A percentile compares a stretch with the other conserved stretches of the same genome.
Conservation (phyloP, 2,329 filamentous ascomycete genomes). For the Chaetomium sp. region DNA sequence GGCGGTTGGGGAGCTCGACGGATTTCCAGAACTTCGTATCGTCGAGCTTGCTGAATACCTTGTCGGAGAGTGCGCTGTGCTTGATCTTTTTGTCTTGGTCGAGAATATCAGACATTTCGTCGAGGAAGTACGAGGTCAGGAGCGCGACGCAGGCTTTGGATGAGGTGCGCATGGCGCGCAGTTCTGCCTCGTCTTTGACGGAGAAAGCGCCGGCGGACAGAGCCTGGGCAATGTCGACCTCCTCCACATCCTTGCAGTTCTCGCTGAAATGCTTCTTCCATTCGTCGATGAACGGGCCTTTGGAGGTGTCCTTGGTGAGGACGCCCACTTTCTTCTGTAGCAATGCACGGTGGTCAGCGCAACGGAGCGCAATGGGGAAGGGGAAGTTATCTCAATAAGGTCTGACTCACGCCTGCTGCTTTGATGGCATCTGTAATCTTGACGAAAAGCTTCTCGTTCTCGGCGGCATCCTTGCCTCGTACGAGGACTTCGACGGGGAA, state of each 20-base stretch:
- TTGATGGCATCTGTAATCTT: slow-evolving; percentile 84
- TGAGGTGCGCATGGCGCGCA: slow-evolving; percentile 88
- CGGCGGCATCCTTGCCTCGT: slow-evolving; percentile 81
- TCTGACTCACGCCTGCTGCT: slow-evolving; percentile 64
- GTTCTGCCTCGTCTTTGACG: slow-evolving; percentile 89
- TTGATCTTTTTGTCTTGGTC: slow-evolving; percentile 97
- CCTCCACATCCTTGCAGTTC: slow-evolving; percentile 76
- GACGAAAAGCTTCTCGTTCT: slow-evolving; percentile 85
- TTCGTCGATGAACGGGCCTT: slow-evolving; percentile 87
- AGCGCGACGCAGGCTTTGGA: slow-evolving; percentile 90
- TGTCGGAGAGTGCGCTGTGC: slow-evolving; percentile 77
- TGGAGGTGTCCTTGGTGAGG: slow-evolving; percentile 74
- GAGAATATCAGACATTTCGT: slow-evolving; percentile 94
- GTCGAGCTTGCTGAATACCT: slow-evolving; percentile 86
- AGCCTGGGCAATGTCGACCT: slow-evolving; percentile 77
- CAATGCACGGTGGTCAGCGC: slow-evolving; percentile 16
- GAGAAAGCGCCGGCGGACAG: slow-evolving; percentile 80
- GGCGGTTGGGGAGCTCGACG: slow-evolving; percentile 60
- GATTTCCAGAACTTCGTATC: slow-evolving; percentile 90
- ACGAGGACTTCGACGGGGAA: slow-evolving; percentile 89
- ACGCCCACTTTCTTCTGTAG: slow-evolving; percentile 80
- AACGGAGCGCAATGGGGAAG: slow-evolving; percentile 1
- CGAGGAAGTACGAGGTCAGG: slow-evolving; percentile 94
- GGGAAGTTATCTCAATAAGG: background rate
- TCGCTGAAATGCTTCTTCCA: slow-evolving; percentile 82